These are phyloP conservation scores for Lachancea waltii DNA, from an alignment of 805 yeast species.

Conservation along the genomic window DNA sequence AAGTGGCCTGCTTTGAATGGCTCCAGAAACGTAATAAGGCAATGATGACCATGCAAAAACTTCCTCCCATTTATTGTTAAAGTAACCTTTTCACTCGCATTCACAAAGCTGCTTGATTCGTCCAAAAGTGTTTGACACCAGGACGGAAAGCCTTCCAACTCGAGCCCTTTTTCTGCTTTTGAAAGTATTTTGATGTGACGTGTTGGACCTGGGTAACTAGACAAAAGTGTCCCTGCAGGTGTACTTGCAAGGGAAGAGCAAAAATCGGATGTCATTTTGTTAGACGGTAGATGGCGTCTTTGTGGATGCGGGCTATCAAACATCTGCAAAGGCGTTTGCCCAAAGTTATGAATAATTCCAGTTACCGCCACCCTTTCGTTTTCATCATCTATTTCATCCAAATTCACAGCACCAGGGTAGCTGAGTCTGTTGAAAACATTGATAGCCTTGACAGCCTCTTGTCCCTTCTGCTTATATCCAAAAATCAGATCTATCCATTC, in stretches of 20 bases:
- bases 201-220: not conserved
- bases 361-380: conserved; percentile 69
- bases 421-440: conserved; percentile 83
- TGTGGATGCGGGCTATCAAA: conserved; percentile 65
- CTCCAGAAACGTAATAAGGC: conserved; percentile 2
- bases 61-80: not conserved
- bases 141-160: not conserved
- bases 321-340: conserved; percentile 78
- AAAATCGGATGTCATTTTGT: not conserved
- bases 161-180: not conserved
- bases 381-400: conserved; percentile 68
- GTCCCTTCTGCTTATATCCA: conserved; percentile 74
- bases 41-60: conserved; percentile 5
- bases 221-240: not conserved
- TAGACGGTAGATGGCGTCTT: not conserved
- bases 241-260: too few species aligned
- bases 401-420: conserved; percentile 75
- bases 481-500: conserved; percentile 82
- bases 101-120: not conserved
- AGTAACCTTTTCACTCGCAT: not conserved
- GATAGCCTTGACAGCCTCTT: conserved; percentile 54
- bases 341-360: conserved; percentile 85
- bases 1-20: conserved; percentile 19
- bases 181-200: not conserved
- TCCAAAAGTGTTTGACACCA: not conserved